phyloP scores from a whole-genome alignment of 2,329 filamentous ascomycete species.

The Aphanocladium album region DNA sequence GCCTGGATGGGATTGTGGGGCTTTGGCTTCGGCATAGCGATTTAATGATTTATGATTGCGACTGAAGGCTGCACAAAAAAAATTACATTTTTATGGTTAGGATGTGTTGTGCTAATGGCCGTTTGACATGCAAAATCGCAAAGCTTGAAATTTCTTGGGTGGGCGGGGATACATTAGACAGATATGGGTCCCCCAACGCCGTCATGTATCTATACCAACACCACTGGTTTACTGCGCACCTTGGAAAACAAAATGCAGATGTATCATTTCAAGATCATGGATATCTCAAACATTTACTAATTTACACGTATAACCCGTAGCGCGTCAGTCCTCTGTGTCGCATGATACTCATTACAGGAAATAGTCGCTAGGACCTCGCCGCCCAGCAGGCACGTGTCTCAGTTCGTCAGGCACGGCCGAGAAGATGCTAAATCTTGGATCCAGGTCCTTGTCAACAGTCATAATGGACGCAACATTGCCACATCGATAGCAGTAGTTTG shows the following conservation, averaged over 20 bases:
- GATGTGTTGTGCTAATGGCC: too few species aligned
- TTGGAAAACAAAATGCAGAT: neutral
- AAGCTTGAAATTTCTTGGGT: conserved; percentile 14
- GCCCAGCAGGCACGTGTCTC: conserved; percentile 70
- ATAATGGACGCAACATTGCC: conserved; percentile 97
- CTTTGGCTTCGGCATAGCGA: conserved; percentile 12
- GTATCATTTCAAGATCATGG: conserved; percentile 29
- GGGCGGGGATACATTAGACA: neutral
- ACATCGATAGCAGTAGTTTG: conserved; percentile 92
- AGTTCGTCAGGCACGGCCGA: conserved; percentile 82
- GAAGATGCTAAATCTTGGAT: conserved; percentile 90
- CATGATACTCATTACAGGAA: conserved; percentile 48
- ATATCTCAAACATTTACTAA: conserved; percentile 39
- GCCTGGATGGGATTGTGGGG: conserved; percentile 26
- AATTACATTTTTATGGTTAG: neutral
- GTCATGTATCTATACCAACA: neutral
- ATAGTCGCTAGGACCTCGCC: conserved; percentile 64
- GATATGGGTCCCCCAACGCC: neutral
- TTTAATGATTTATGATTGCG: neutral
- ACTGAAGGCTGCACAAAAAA: neutral
- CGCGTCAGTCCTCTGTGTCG: conserved; percentile 7
- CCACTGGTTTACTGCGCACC: neutral
- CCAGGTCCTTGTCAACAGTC: conserved; percentile 78
- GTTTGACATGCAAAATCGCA: conserved; percentile 11
- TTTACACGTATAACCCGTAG: conserved; percentile 33